Conservation (phyloP, 2,329 filamentous ascomycete species). For the Septoria linicola region DNA sequence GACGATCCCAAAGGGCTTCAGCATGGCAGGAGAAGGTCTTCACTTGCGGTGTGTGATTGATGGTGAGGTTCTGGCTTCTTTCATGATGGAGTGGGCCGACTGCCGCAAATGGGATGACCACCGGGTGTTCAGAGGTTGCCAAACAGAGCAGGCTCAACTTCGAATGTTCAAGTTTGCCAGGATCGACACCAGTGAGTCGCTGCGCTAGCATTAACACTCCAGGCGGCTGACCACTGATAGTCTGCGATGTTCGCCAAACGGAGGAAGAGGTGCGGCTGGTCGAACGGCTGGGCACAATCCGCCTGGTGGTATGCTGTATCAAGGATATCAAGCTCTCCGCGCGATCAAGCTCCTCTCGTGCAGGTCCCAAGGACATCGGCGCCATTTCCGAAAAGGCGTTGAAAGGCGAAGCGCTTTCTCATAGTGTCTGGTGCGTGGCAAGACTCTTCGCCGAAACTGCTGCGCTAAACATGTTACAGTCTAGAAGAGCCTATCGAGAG, state of each 20-base stretch:
- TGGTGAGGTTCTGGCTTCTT: too few relatives aligned
- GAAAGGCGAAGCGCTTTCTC: slow-evolving; percentile 21
- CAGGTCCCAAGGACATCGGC: neutral
- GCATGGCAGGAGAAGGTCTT: too few relatives aligned
- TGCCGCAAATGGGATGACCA: too few relatives aligned
- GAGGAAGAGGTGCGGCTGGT: neutral
- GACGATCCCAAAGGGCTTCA: too few relatives aligned
- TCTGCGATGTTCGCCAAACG: neutral
- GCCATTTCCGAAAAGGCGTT: slow-evolving; percentile 23
- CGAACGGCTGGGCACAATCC: neutral
- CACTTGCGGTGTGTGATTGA: too few relatives aligned
- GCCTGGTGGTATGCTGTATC: neutral
- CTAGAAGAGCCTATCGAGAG: neutral
- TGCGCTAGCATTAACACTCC: too few relatives aligned
- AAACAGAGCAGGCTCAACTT: too few relatives aligned
- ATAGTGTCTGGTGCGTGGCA: slow-evolving; percentile 6
- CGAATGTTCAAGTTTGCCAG: too few relatives aligned
- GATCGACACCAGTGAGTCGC: too few relatives aligned
- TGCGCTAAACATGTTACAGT: neutral
- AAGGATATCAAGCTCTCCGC: neutral
- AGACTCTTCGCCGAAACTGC: neutral
- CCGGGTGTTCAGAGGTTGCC: too few relatives aligned
- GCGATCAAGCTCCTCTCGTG: neutral
- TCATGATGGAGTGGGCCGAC: too few relatives aligned
- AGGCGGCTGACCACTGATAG: too few relatives aligned